A percentile compares a stretch with the other conserved stretches of the same genome.
These are phyloP conservation scores for Paulownia fortunei DNA, from an alignment of 257 asterid genomes.

Conservation along the genomic window DNA sequence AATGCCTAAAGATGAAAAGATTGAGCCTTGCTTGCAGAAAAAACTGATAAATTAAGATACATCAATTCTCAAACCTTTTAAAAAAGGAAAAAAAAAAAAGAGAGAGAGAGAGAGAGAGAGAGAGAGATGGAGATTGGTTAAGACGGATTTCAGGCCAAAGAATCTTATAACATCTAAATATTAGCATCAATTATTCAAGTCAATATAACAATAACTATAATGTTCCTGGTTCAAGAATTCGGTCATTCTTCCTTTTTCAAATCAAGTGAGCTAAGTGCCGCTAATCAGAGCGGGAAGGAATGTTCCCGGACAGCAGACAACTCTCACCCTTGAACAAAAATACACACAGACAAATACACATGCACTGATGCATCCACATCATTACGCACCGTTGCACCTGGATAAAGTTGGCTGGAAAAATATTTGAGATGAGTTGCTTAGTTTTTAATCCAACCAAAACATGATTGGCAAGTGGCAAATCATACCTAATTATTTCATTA, in stretches of 20 bases:
- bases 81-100: background rate
- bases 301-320: background rate
- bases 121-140: background rate
- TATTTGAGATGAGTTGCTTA: constrained; percentile 18
- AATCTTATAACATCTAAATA: too few species aligned
- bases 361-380: background rate
- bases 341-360: background rate
- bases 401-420: background rate
- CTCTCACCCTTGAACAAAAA: background rate
- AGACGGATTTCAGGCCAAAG: background rate
- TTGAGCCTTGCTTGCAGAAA: background rate
- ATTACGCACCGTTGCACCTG: background rate
- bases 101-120: too few species aligned
- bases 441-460: constrained; percentile 26
- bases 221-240: too few species aligned
- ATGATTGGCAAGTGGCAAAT: background rate
- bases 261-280: constrained; percentile 2
- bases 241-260: background rate
- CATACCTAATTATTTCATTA: background rate
- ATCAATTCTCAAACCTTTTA: background rate
- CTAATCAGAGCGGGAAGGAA: background rate
- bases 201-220: too few species aligned
- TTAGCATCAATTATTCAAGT: too few species aligned
- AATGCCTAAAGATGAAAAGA: background rate
- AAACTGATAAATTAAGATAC: background rate